Evolutionary conservation across 1,284 basidiomycete species (phyloP).

Genomic region (Porogramme epimiltina): DNA sequence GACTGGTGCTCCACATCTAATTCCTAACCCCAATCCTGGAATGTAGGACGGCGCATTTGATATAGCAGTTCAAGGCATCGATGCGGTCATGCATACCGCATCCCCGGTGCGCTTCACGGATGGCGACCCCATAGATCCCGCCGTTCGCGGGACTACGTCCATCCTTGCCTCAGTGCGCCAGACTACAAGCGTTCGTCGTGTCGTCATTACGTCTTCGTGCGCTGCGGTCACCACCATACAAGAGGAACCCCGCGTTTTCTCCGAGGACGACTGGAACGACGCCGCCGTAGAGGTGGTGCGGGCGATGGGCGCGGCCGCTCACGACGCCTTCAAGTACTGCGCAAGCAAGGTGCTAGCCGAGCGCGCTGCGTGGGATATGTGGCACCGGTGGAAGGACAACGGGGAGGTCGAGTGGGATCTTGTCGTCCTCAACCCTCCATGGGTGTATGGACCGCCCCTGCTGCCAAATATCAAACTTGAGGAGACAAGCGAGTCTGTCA

Average conservation of each 20-base stretch:
- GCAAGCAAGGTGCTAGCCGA: constrained; percentile 75
- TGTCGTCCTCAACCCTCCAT: constrained; percentile 55
- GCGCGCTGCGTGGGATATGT: constrained; percentile 49
- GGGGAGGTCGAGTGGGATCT: constrained; percentile 58
- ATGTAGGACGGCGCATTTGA: constrained; percentile 42
- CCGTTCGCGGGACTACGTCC: constrained; percentile 29
- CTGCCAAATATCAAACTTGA: constrained; percentile 49
- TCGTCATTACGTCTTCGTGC: constrained; percentile 65
- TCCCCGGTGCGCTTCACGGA: constrained; percentile 41
- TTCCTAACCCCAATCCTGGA: background rate
- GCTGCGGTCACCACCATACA: constrained; percentile 39
- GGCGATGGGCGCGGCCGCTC: constrained; percentile 43
- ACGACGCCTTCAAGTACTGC: constrained; percentile 46
- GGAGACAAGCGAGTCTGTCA: constrained; percentile 55
- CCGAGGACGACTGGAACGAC: constrained; percentile 54
- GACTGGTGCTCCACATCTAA: background rate
- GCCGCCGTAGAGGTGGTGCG: constrained; percentile 48
- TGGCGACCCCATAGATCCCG: constrained; percentile 35
- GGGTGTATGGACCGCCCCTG: constrained; percentile 48
- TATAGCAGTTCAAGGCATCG: constrained; percentile 43
- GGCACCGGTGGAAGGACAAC: constrained; percentile 40
- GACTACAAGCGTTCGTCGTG: constrained; percentile 56
- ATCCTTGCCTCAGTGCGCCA: constrained; percentile 27
- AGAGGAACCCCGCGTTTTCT: background rate
- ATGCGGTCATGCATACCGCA: constrained; percentile 47